Evolutionary conservation across 148 eudicot species (phyloP), one percentile per base, ranked within the genome.

Genomic region (Limonium bicolor): DNA sequence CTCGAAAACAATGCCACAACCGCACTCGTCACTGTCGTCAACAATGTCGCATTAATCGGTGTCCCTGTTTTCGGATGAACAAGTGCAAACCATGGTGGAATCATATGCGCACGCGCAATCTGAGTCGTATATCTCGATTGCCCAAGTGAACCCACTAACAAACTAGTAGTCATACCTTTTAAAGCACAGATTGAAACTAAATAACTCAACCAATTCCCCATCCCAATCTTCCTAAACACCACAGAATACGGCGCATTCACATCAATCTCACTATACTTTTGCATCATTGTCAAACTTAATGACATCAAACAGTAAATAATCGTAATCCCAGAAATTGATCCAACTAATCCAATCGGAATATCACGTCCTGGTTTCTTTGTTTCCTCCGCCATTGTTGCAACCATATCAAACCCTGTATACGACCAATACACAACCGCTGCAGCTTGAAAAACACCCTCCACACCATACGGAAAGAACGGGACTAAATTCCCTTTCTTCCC

Each of bases 331-430:
- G 93, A 80, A 84, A 90, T 90, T 2, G 93, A 80, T 13, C 97
- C 97, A 6, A 90, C 76, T 10, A 90, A 54, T 1, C 97, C 97
- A 2, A 90, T 9, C 0, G 97, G 97, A 22, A 90, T 90, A 62
- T 90, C 97, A 30, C 67, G 66, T 0, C 79, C 54, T 0, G 97
- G 95, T 0, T 60, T 66, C 53, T 73, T 75, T 0, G 86, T 82
- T 47, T 90, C 97, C 45, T 90, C 97, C 0, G 95, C 99, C 95
- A 90, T 80, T 18, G 75, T 90, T 6, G 99, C 82, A 18, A 90
- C 87, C 76, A 75, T 73, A 33, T 90, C 99, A 21, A 90, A 90
- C 4, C 99, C 99, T 0, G 93, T 78, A 35, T 90, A 90, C 9
- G 99, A 80, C 93, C 93, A 90, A 51, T 74, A 90, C 14, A 90